Evolutionary conservation across 805 yeast genomes (phyloP).

Genomic region (Suhomyces faveliae): DNA sequence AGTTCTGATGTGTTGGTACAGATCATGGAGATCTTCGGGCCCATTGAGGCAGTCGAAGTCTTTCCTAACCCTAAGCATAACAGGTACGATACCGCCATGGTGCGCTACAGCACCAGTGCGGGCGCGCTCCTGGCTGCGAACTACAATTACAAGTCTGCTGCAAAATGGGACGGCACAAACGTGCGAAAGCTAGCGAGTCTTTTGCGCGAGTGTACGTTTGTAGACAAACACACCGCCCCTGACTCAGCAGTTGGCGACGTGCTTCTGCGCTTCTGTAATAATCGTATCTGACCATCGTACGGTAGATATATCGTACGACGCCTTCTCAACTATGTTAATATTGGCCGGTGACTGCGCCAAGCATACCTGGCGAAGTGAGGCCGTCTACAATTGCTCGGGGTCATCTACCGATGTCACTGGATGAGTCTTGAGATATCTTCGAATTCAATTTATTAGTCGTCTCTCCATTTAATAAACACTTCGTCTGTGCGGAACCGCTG

Average conservation of each 20-base stretch:
- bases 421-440: background rate
- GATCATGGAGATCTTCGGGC: constrained; percentile 49
- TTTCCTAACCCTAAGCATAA: constrained; percentile 7
- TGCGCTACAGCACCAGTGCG: constrained; percentile 27
- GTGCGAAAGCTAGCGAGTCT: constrained; percentile 48
- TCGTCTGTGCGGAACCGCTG: constrained; percentile 95
- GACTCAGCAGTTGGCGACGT: background rate
- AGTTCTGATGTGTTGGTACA: constrained; percentile 30
- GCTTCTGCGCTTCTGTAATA: constrained; percentile 1
- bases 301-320: background rate
- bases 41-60: constrained; percentile 17
- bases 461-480: constrained; percentile 88
- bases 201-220: constrained; percentile 32
- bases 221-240: background rate
- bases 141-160: constrained; percentile 44
- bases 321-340: background rate
- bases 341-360: background rate
- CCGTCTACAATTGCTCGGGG: background rate
- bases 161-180: constrained; percentile 46
- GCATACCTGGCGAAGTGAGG: background rate
- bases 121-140: constrained; percentile 34
- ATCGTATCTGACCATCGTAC: constrained; percentile 6
- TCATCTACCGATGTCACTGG: background rate
- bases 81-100: constrained; percentile 39
- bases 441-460: constrained; percentile 32